Percentiles rank a stretch among this genome's conserved stretches.
phyloP scores from a whole-genome alignment of 345 rosid species.

The Acer saccharum region DNA sequence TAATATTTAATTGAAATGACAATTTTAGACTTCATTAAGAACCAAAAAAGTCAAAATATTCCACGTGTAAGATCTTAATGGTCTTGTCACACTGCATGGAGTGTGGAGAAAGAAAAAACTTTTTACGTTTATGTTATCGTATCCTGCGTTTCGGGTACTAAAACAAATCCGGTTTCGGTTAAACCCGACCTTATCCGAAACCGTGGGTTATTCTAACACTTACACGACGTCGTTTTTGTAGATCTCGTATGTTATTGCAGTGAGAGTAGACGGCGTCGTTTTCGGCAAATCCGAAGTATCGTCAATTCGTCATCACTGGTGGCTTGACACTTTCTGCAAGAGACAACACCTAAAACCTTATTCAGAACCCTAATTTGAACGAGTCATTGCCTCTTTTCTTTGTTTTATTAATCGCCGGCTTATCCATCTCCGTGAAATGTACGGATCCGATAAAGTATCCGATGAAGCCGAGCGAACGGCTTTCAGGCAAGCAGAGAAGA shows the following conservation, averaged over 20 bases:
- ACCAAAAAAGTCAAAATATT: no score
- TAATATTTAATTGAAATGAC: background rate
- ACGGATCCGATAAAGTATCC: constrained; percentile 49
- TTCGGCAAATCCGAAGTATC: background rate
- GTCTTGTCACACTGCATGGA: background rate
- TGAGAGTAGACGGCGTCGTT: background rate
- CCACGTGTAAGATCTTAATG: background rate
- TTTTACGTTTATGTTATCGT: no score
- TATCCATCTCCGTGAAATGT: constrained; percentile 46
- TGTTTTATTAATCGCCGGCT: constrained; percentile 1
- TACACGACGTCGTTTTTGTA: background rate
- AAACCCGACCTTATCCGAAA: background rate
- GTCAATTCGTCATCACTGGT: background rate
- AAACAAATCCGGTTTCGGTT: background rate
- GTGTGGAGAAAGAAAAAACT: background rate
- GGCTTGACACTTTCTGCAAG: background rate
- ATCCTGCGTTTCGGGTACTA: background rate
- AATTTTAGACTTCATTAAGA: background rate
- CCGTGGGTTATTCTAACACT: background rate
- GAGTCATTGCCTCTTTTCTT: background rate
- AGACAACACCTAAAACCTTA: background rate
- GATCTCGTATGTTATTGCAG: background rate
- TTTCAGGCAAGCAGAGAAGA: constrained; percentile 87
- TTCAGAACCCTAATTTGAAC: constrained; percentile 24
- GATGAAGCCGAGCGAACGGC: constrained; percentile 70